Conservation (phyloP, 768 basidiomycete genomes). For the Hericium coralloides region DNA sequence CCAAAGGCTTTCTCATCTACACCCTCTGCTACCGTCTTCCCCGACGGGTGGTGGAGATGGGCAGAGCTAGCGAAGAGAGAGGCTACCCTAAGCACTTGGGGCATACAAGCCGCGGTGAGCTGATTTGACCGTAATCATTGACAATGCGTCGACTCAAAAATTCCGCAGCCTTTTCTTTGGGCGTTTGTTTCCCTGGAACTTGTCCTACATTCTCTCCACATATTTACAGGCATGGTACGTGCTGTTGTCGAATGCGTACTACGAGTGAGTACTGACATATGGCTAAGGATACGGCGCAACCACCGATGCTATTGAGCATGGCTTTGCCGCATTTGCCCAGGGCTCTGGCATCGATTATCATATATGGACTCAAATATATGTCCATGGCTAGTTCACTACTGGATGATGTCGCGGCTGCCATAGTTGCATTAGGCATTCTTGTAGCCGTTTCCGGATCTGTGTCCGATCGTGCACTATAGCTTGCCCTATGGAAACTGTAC, state of each 20-base stretch:
- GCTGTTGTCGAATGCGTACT: not conserved
- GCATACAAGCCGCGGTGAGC: slow-evolving; percentile 53
- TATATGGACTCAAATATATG: slow-evolving; percentile 56
- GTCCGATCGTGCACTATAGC: no score
- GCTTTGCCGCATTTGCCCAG: slow-evolving; percentile 59
- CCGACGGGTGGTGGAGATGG: slow-evolving; percentile 50
- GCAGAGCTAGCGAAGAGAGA: slow-evolving; percentile 38
- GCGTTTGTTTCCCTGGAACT: slow-evolving; percentile 68
- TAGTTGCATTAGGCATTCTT: slow-evolving; percentile 67
- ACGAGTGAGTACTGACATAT: not conserved
- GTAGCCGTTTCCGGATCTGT: slow-evolving; percentile 18
- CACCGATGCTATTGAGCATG: slow-evolving; percentile 49
- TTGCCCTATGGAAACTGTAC: no score
- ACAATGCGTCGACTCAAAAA: slow-evolving; percentile 1
- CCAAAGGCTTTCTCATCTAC: slow-evolving; percentile 39
- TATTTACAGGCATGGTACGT: slow-evolving; percentile 57
- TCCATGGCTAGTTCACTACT: slow-evolving; percentile 59
- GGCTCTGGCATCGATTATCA: slow-evolving; percentile 52
- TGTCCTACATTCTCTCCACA: slow-evolving; percentile 59
- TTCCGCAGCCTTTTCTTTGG: slow-evolving; percentile 69
- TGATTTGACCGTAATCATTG: not conserved
- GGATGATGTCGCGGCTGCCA: slow-evolving; percentile 60
- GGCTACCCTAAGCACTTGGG: slow-evolving; percentile 27
- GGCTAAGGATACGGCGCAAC: slow-evolving; percentile 46
- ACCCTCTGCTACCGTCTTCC: slow-evolving; percentile 25